Conservation (phyloP, 345 rosid genomes). For the Arabidopsis thaliana region TAIR10.1 NC_003076.8:18249501-18250000, state of each 20-base stretch:
- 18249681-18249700: conserved; percentile 61
- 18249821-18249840: conserved; percentile 62
- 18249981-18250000: not conserved
- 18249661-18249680: conserved; percentile 72
- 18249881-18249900: conserved; percentile 84
- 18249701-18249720: conserved; percentile 50
- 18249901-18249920: conserved; percentile 60
- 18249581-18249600: conserved; percentile 80
- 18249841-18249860: conserved; percentile 68
- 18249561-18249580: conserved; percentile 96
- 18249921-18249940: conserved; percentile 17
- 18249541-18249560: conserved; percentile 12
- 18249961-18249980: conserved; percentile 11
- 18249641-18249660: conserved; percentile 83
- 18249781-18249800: conserved; percentile 57
- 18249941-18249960: conserved; percentile 15
- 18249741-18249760: conserved; percentile 22
- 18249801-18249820: conserved; percentile 39
- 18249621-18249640: conserved; percentile 80
- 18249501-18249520: conserved; percentile 23
- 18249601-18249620: conserved; percentile 51
- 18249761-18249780: conserved; percentile 2
- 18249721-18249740: conserved; percentile 11
- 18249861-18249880: conserved; percentile 90
- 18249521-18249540: conserved; percentile 16